Conservation (phyloP, 2,329 filamentous ascomycete genomes). For the Claviceps citrina region DNA sequence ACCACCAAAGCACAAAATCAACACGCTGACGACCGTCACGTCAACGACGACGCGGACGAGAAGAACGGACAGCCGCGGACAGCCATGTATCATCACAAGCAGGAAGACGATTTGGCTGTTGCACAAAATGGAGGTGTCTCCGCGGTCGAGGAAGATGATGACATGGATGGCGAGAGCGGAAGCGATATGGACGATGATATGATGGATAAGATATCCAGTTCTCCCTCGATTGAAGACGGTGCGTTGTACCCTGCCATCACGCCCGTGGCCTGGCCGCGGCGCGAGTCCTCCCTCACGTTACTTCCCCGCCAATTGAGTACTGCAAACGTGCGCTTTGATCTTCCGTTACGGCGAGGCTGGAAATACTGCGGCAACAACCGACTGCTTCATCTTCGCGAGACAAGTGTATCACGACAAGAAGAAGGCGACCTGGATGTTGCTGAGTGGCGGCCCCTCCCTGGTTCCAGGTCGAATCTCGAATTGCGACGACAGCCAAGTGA, state of each 20-base stretch:
- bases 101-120: slow-evolving; percentile 43
- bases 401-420: slow-evolving; percentile 7
- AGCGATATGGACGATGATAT: slow-evolving; percentile 69
- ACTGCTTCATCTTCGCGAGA: slow-evolving; percentile 12
- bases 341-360: slow-evolving; percentile 10
- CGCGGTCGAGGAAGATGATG: slow-evolving; percentile 45
- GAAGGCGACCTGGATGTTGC: slow-evolving; percentile 3
- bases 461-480: slow-evolving; percentile 19
- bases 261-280: slow-evolving; percentile 26
- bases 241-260: slow-evolving; percentile 41
- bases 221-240: slow-evolving; percentile 98
- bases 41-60: slow-evolving; percentile 15
- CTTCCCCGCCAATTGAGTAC: slow-evolving; percentile 18
- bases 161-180: slow-evolving; percentile 50
- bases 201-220: slow-evolving; percentile 98
- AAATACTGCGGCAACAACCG: slow-evolving; percentile 21
- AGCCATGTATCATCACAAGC: slow-evolving; percentile 20
- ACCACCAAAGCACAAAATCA: slow-evolving; percentile 23
- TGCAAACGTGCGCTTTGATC: slow-evolving; percentile 16
- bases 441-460: slow-evolving; percentile 9
- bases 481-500: slow-evolving; percentile 19
- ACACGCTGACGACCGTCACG: slow-evolving; percentile 29
- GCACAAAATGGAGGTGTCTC: slow-evolving; percentile 45
- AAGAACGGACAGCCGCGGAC: slow-evolving; percentile 12
- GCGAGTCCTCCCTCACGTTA: slow-evolving; percentile 27